Base-by-base conservation (phyloP, 2,329 filamentous ascomycete genomes). In the Pseudonectria buxi region DNA sequence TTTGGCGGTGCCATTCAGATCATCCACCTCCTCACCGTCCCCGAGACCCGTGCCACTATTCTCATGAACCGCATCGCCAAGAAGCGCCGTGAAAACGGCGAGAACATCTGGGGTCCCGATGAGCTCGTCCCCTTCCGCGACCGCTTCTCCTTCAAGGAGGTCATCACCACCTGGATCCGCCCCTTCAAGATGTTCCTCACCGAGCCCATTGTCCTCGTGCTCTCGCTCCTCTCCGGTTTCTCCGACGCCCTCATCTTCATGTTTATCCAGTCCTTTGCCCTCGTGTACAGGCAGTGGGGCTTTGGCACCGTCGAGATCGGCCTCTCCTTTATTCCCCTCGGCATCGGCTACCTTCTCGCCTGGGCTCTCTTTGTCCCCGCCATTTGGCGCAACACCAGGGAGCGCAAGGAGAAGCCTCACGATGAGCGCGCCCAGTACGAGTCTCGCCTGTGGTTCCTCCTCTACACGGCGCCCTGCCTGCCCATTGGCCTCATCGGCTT, bases 21-120 rank as follows among this genome's bases (percentile, higher is more conserved):
- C 4, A 51, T 84, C 4, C 83, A 88, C 54, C 64, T 82, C 32
- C 53, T 83, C 39, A 68, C 77, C 7, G 86, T 92, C 2, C 85
- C 85, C 2, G 86, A 92, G 59, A 92, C 86, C 1, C 72, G 86
- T 34, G 74, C 78, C 1, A 86, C 81, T 4, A 74, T 88, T 41
- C 71, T 92, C 66, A 79, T 94, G 71, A 81, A 92, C 63, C 69
- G 68, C 2, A 86, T 89, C 39, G 86, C 86, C 18, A 86, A 86
- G 70, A 78, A 75, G 57, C 75, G 79, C 45, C 75, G 86, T 57
- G 65, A 65, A 10, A 58, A 78, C 26, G 64, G 71, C 24, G 65
- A 70, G 32, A 78, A 84, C 45, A 57, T 87, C 44, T 86, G 76
- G 49, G 85, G 86, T 1, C 83, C 83, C 1, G 78, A 83, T 40